Evolutionary conservation across 106 monocot genomes (phyloP).

Genomic region (Dendrobium chrysotoxum): DNA sequence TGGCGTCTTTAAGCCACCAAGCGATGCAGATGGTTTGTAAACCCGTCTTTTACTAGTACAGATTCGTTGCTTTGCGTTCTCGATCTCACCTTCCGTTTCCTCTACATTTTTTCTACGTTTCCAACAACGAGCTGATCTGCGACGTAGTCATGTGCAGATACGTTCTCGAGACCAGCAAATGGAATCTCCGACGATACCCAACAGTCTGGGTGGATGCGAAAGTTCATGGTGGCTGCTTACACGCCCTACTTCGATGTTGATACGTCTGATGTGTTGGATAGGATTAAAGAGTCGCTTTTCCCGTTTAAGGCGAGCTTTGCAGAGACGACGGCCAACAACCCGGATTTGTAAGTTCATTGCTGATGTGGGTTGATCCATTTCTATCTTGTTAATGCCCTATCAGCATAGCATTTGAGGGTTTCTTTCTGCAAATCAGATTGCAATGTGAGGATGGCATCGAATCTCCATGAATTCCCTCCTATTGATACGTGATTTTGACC

Average conservation of each 20-base stretch:
- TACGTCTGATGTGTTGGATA: slow-evolving; percentile 60
- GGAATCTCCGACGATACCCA: slow-evolving; percentile 27
- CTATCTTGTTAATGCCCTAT: neutral
- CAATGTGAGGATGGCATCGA: neutral
- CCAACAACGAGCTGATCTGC: neutral
- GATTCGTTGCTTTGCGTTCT: neutral
- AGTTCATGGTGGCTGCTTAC: slow-evolving; percentile 54
- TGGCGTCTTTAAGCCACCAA: slow-evolving; percentile 51
- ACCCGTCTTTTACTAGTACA: neutral
- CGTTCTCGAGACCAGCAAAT: slow-evolving; percentile 56
- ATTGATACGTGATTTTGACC: neutral
- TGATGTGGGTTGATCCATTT: neutral
- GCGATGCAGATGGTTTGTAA: slow-evolving; percentile 71
- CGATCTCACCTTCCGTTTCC: neutral
- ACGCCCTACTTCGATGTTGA: slow-evolving; percentile 72
- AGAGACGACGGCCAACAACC: slow-evolving; percentile 60
- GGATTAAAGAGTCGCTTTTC: slow-evolving; percentile 66
- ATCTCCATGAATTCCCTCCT: neutral
- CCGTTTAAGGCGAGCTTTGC: slow-evolving; percentile 58
- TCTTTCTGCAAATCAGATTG: neutral
- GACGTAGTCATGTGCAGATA: slow-evolving; percentile 23
- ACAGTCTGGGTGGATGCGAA: slow-evolving; percentile 42
- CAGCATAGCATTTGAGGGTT: neutral
- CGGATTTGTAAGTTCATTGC: slow-evolving; percentile 49
- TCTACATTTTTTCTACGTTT: neutral